Evolutionary conservation across 495 filamentous ascomycete species (phyloP), one percentile per base, ranked within the genome.

Genomic region (Tuber aestivum): DNA sequence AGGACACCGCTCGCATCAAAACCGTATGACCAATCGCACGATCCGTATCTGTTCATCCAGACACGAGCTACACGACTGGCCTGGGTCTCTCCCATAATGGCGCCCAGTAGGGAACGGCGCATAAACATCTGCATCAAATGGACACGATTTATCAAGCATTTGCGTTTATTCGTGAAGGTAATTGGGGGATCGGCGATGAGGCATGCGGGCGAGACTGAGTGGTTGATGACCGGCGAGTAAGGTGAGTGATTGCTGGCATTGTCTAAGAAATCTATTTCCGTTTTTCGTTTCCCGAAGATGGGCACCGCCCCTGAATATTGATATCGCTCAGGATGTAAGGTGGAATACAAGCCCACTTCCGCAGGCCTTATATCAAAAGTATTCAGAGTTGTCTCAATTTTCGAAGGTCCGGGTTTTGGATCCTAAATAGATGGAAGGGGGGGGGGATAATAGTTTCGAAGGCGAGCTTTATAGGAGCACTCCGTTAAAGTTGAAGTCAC

Each of bases 171-270:
- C 56, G 27, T 32, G 56, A 65, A 65, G 27, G 27, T 35, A 65
- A 65, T 65, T 65, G 56, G 56, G 14, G 32, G 16, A 65, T 65
- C 56, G 56, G 56, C 56, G 56, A 65, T 65, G 56, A 65, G 56
- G 27, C 7, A 65, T 65, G 12, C 56, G 56, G 35, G 56, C 32
- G 56, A 65, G 56, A 65, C 35, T 65, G 56, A 65, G 27, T 35
- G 56, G 56, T 5, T 35, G 56, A 65, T 35, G 56, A 32, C n/a
- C n/a, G 50, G 14, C 50, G 50, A 32, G 50, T 16, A 16, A 27
- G 50, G 50, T 32, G 50, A 61, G 50, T 32, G 50, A 27, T 61
- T 61, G 50, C n/a, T 32, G 50, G 50, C 50, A 61, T 61, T 61
- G 50, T 10, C 50, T 61, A 61, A 4, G 10, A 1, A 61, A 61